Conservation (phyloP, 2,329 filamentous ascomycete genomes). For the Diatrype stigma region DNA sequence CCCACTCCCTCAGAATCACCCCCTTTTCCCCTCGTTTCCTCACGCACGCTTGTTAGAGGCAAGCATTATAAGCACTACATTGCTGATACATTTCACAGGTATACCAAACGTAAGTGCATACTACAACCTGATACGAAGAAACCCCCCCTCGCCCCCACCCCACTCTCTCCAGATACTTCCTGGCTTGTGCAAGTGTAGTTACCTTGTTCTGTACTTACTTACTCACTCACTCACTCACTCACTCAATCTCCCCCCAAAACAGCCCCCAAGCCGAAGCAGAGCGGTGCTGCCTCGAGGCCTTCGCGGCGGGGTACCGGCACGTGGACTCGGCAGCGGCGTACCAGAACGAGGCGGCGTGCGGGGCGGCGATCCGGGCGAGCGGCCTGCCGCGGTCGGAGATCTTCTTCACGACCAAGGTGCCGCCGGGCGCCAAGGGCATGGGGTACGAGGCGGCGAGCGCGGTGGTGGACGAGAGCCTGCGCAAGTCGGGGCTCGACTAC, state of each 20-base stretch:
- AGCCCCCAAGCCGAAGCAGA: constrained; percentile 34
- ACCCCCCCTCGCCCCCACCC: no score
- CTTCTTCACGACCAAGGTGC: constrained; percentile 56
- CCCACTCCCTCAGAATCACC: no score
- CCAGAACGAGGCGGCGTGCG: constrained; percentile 46
- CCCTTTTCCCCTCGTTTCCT: no score
- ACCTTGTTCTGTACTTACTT: no score
- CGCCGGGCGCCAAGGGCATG: constrained; percentile 28
- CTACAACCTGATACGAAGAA: background rate
- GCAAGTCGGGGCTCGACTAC: constrained; percentile 59
- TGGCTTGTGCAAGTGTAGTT: no score
- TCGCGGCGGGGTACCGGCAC: constrained; percentile 51
- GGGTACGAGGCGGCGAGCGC: constrained; percentile 61
- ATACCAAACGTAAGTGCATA: constrained; percentile 44
- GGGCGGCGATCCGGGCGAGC: constrained; percentile 38
- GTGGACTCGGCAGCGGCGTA: constrained; percentile 52
- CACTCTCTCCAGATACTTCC: background rate
- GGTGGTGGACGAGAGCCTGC: constrained; percentile 60
- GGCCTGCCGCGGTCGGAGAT: constrained; percentile 42
- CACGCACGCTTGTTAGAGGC: no score
- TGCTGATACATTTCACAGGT: constrained; percentile 32
- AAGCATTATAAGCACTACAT: background rate
- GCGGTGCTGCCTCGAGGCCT: constrained; percentile 38
- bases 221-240: no score
- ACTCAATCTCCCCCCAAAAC: constrained; percentile 8